Percentiles rank a stretch among this genome's conserved stretches.
These are phyloP conservation scores for Aspergillus aculeatus DNA, from an alignment of 2,329 filamentous ascomycete species.

Conservation along the genomic window DNA sequence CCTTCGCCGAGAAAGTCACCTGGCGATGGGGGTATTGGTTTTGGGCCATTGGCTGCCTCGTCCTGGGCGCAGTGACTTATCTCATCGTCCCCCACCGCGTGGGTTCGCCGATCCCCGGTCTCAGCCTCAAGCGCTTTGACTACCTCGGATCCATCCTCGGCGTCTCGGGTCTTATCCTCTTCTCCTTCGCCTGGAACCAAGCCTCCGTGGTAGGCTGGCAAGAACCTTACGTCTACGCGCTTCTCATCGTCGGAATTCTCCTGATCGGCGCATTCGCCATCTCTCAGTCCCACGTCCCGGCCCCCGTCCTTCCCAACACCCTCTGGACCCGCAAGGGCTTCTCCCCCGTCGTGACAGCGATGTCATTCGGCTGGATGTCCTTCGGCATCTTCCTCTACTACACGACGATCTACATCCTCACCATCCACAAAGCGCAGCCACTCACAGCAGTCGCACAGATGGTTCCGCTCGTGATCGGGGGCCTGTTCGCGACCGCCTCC, in stretches of 20 bases:
- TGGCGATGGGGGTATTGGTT: constrained; percentile 56
- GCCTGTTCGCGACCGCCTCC: constrained; percentile 18
- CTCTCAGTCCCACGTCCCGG: constrained; percentile 8
- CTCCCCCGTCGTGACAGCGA: constrained; percentile 10
- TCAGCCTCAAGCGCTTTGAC: constrained; percentile 44
- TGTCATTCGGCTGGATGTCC: constrained; percentile 24
- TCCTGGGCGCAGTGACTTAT: constrained; percentile 33
- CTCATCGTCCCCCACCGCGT: constrained; percentile 41
- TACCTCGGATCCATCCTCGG: constrained; percentile 46
- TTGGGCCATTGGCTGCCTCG: constrained; percentile 41
- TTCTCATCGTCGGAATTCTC: constrained; percentile 48
- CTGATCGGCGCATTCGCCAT: constrained; percentile 26
- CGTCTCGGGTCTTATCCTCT: constrained; percentile 41
- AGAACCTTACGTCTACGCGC: constrained; percentile 44
- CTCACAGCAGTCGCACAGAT: constrained; percentile 22
- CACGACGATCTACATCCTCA: constrained; percentile 25
- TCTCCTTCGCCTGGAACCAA: constrained; percentile 58
- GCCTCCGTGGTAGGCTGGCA: constrained; percentile 48
- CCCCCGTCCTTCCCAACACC: constrained; percentile 12
- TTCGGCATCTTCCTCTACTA: constrained; percentile 37
- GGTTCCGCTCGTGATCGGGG: constrained; percentile 24
- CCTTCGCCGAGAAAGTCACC: constrained; percentile 45
- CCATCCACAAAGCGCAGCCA: constrained; percentile 15
- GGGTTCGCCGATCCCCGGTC: constrained; percentile 15
- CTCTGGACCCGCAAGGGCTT: constrained; percentile 34